Conservation (phyloP, 768 basidiomycete genomes). For the Coprinellus micaceus region DNA sequence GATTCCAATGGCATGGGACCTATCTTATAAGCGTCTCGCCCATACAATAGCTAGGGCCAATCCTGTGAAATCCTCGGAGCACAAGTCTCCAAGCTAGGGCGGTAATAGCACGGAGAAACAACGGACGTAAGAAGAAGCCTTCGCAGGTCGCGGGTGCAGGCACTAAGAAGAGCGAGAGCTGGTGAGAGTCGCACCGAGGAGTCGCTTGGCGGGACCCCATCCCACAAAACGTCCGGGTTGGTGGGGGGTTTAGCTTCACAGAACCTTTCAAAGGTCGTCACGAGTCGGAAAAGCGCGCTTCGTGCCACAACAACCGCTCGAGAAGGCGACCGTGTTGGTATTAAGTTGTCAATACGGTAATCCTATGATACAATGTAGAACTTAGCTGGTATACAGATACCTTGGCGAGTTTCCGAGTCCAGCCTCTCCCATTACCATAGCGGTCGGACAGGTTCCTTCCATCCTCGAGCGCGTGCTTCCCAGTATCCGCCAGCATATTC, state of each 20-base stretch:
- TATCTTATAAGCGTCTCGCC: background rate
- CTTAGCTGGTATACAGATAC: conserved; percentile 1
- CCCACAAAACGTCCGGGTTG: background rate
- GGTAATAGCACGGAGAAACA: conserved; percentile 21
- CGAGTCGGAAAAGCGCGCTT: background rate
- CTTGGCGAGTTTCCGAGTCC: background rate
- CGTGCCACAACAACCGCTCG: background rate
- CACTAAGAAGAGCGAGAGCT: background rate
- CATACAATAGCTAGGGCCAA: background rate
- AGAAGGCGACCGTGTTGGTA: background rate
- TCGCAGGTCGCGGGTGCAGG: background rate
- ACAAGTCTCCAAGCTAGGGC: background rate
- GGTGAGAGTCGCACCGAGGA: background rate
- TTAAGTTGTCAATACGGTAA: background rate
- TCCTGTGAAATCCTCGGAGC: conserved; percentile 5
- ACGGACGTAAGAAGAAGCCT: conserved; percentile 14
- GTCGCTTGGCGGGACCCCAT: background rate
- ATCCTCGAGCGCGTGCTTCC: conserved; percentile 66
- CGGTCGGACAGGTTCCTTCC: conserved; percentile 50
- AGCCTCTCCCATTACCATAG: conserved; percentile 53
- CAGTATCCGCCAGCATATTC: conserved; percentile 77
- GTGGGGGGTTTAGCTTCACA: background rate
- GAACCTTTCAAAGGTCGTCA: background rate
- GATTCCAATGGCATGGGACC: background rate
- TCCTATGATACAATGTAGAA: background rate